Conservation (phyloP, 106 monocot species). For the Acorus gramineus region DNA sequence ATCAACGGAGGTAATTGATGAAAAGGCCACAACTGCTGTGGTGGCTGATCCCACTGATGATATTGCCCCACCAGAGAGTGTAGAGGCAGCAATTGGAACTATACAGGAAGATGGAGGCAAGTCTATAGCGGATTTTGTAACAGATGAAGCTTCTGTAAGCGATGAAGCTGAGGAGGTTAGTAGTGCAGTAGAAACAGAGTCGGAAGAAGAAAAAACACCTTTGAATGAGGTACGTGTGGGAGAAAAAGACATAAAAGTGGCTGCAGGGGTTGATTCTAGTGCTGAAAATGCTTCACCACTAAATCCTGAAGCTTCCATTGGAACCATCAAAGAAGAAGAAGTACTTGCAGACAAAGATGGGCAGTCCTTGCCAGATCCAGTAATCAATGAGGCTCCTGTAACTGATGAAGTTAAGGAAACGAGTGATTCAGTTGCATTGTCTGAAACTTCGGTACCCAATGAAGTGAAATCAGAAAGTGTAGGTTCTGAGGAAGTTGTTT, state of each 20-base stretch:
- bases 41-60: conserved; percentile 12
- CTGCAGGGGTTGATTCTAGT: too few species aligned
- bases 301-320: background rate
- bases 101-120: too few species aligned
- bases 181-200: too few species aligned
- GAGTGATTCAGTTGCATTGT: background rate
- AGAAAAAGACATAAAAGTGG: background rate
- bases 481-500: conserved; percentile 10
- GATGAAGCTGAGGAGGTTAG: too few species aligned
- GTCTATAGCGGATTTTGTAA: too few species aligned
- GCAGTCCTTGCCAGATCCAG: background rate
- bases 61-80: background rate
- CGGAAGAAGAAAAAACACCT: background rate
- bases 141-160: too few species aligned
- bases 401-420: conserved; percentile 1
- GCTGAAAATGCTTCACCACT: too few species aligned
- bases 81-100: too few species aligned
- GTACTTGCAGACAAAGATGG: background rate
- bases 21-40: too few species aligned
- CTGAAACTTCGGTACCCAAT: conserved; percentile 11
- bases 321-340: background rate
- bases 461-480: conserved; percentile 7
- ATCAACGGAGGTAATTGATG: background rate
- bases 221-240: background rate
- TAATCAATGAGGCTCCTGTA: conserved; percentile 1